Evolutionary conservation across 106 monocot genomes (phyloP).

Genomic region (Dioscorea dumetorum): DNA sequence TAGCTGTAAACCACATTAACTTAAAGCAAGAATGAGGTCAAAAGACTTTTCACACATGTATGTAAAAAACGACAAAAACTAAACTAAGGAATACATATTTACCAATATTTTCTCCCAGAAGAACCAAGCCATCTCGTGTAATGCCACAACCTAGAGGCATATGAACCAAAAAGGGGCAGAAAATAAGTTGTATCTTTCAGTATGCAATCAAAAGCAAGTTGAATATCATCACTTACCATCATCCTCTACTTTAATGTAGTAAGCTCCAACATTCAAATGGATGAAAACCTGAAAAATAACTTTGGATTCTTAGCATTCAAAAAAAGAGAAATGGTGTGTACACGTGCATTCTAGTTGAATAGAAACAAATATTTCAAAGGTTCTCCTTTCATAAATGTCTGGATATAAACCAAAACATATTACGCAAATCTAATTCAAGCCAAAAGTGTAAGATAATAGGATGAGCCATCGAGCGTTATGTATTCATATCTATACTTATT

Average conservation of each 20-base stretch:
- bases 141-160: constrained; percentile 65
- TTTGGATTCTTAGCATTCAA: neutral
- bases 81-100: constrained; percentile 6
- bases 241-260: constrained; percentile 80
- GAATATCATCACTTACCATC: constrained; percentile 49
- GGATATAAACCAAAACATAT: too few relatives aligned
- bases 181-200: neutral
- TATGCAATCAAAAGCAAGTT: constrained; percentile 2
- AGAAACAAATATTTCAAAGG: too few relatives aligned
- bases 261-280: constrained; percentile 44
- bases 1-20: neutral
- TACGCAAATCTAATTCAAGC: too few relatives aligned
- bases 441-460: too few relatives aligned
- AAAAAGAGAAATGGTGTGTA: neutral
- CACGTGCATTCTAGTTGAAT: too few relatives aligned
- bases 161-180: neutral
- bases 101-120: constrained; percentile 81
- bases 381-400: too few relatives aligned
- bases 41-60: neutral
- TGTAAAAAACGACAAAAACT: neutral
- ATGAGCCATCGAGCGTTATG: too few relatives aligned
- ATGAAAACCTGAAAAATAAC: constrained; percentile 54
- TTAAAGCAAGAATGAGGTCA: neutral
- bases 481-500: too few relatives aligned
- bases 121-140: constrained; percentile 77